These are phyloP conservation scores for Kingdonia uniflora DNA, from an alignment of 164 flowering plant genomes.

Conservation along the genomic window DNA sequence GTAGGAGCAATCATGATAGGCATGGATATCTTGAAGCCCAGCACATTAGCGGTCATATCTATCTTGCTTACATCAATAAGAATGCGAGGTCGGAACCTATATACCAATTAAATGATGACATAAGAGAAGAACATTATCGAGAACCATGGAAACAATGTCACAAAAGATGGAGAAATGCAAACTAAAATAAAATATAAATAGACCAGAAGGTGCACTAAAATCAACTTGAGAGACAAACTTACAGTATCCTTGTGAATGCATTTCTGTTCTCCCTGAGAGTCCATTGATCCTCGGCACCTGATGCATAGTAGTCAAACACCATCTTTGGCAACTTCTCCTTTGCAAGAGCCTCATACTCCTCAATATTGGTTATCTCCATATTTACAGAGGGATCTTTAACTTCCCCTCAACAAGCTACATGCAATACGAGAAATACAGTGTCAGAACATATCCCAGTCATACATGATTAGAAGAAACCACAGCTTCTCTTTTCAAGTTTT, in stretches of 20 bases:
- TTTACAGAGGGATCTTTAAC: background rate
- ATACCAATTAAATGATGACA: background rate
- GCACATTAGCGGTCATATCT: constrained; percentile 38
- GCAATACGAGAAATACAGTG: background rate
- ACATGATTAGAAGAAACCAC: background rate
- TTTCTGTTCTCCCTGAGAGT: constrained; percentile 67
- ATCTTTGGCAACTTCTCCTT: constrained; percentile 85
- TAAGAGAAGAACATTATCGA: background rate
- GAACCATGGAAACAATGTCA: background rate
- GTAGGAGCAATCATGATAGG: constrained; percentile 61
- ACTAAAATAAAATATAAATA: background rate
- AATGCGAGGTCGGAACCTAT: constrained; percentile 48
- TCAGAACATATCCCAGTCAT: background rate
- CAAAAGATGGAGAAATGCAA: background rate
- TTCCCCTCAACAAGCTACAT: background rate
- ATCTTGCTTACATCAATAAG: constrained; percentile 51
- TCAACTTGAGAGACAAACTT: constrained; percentile 14
- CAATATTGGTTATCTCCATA: constrained; percentile 63
- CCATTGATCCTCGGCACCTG: constrained; percentile 98
- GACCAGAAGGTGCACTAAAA: background rate
- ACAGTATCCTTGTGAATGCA: constrained; percentile 88
- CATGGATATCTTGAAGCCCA: constrained; percentile 55
- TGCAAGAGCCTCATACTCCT: constrained; percentile 74
- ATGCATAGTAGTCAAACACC: constrained; percentile 87
- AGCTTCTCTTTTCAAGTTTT: too few relatives aligned